phyloP scores from a whole-genome alignment of 2,329 filamentous ascomycete species.

The Thermoascus crustaceus region DNA sequence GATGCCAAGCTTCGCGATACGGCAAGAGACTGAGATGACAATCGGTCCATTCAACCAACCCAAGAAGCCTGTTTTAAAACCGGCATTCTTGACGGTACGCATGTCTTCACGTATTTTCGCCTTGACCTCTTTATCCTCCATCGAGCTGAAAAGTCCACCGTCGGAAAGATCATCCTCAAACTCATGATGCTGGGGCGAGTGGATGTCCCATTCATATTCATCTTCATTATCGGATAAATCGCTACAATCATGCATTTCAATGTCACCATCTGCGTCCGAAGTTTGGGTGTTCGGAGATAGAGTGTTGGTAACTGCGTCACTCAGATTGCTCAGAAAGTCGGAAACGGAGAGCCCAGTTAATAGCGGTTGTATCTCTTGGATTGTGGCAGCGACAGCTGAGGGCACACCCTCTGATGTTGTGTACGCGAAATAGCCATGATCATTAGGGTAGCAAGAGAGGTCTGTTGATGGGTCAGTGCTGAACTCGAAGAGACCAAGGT shows the following conservation, averaged over 20 bases:
- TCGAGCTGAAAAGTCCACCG: constrained; percentile 8
- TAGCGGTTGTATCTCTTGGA: constrained; percentile 41
- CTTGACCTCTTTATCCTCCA: constrained; percentile 7
- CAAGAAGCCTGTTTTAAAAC: constrained; percentile 62
- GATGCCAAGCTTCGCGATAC: constrained; percentile 46
- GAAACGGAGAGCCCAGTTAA: constrained; percentile 37
- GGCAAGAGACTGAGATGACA: constrained; percentile 60
- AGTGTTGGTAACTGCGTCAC: constrained; percentile 26
- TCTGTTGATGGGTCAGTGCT: constrained; percentile 33
- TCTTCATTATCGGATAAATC: constrained; percentile 28
- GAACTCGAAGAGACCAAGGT: no score
- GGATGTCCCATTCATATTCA: constrained; percentile 24
- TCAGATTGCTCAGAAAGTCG: constrained; percentile 43
- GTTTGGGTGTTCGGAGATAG: constrained; percentile 9
- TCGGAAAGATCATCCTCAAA: constrained; percentile 10
- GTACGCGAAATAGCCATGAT: constrained; percentile 52
- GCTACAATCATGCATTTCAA: constrained; percentile 17
- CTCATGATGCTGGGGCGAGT: constrained; percentile 9
- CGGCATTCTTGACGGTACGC: constrained; percentile 50
- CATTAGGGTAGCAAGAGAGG: constrained; percentile 51
- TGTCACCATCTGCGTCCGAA: constrained; percentile 17
- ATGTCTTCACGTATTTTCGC: constrained; percentile 54
- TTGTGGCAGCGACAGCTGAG: constrained; percentile 18
- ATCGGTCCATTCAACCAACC: constrained; percentile 44
- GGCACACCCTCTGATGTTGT: constrained; percentile 38